Evolutionary conservation across 1,284 basidiomycete species (phyloP), one percentile per base, ranked within the genome.

Genomic region (Cutaneotrichosporon sp.): DNA sequence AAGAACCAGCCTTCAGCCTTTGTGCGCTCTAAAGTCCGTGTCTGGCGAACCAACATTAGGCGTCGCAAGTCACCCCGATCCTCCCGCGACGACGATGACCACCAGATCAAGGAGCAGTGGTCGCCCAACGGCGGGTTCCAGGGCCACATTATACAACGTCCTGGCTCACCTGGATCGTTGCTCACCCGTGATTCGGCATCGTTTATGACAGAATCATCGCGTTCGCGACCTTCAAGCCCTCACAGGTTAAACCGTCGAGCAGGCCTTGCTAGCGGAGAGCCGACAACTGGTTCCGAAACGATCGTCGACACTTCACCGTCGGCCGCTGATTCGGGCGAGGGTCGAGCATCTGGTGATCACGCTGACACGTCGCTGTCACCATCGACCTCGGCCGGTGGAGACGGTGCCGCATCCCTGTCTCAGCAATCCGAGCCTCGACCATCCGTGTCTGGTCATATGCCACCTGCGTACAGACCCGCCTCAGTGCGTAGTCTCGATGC

Each of bases 401-500:
- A 39, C 27, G 17, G 17, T 6, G 29, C 19, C 17, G 25, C 49
- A 4, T 49, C 39, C n/a, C n/a, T n/a, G 22, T 26, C 38, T 5
- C 16, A 39, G 10, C 24, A 20, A 29, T 25, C 35, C 19, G 17
- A 19, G 19, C 27, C 8, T 32, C 42, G 29, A 27, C 38, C 24
- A 6, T 24, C 3, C 25, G 32, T 44, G 20, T 10, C 43, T 4
- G 53, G 64, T 20, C 61, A 64, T 52, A 68, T 71, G 55, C 69
- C 68, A 3, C 71, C 71, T 0, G 71, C 71, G 1, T 73, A 73
- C 46, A 64, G 71, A n/a, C 71, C 71, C 2, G 71, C 71, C 3
- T 70, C 70, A 2, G 64, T 72, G 12, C 60, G 64, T 14, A 60
- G 64, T 11, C 20, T 63, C 20, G 26, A 33, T 3, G 48, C 16